phyloP scores from a whole-genome alignment of 2,329 filamentous ascomycete species.

The Alternaria viburni region DNA sequence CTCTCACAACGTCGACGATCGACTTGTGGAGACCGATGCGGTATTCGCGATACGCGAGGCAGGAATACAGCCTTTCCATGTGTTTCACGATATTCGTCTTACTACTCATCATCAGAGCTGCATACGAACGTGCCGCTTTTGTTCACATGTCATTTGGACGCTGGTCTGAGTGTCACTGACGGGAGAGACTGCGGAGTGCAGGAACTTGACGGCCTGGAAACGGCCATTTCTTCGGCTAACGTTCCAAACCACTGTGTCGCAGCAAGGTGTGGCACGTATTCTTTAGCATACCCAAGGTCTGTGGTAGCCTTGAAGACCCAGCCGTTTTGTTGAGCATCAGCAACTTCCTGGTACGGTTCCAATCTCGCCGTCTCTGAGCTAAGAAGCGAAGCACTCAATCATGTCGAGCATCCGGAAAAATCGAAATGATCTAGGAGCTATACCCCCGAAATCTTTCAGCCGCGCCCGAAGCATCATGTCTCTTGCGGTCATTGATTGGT shows the following conservation, averaged over 20 bases:
- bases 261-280: neutral
- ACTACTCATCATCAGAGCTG: neutral
- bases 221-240: neutral
- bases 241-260: neutral
- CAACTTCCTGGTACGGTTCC: neutral
- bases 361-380: neutral
- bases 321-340: neutral
- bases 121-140: neutral
- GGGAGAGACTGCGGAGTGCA: neutral
- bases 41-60: neutral
- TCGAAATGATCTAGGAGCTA: neutral
- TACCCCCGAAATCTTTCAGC: conserved; percentile 4
- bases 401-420: neutral
- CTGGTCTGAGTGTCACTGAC: neutral
- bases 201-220: conserved; percentile 1
- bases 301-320: neutral
- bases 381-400: neutral
- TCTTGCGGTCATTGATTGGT: neutral
- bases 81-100: neutral
- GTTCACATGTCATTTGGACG: neutral
- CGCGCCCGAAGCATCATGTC: conserved; percentile 5
- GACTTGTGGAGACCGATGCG: neutral
- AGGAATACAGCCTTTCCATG: neutral
- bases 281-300: neutral
- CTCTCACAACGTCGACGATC: conserved; percentile 5